These are phyloP conservation scores for Aspergillus hiratsukae DNA, from an alignment of 2,329 filamentous ascomycete genomes.

Conservation along the genomic window DNA sequence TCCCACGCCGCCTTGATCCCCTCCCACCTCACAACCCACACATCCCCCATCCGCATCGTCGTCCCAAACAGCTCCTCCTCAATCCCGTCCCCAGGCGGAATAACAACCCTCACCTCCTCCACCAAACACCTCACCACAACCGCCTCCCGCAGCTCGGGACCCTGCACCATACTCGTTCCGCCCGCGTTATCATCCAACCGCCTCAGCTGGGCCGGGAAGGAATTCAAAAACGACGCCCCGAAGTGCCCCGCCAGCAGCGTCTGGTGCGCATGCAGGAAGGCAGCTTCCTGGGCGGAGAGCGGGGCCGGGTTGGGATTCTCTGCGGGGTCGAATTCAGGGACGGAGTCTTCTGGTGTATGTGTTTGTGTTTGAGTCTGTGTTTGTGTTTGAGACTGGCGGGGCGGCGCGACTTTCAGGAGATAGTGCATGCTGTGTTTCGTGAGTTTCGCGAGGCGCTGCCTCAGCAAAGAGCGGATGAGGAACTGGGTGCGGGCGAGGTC, in stretches of 20 bases:
- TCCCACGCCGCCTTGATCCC: constrained; percentile 59
- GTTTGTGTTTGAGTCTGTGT: constrained; percentile 13
- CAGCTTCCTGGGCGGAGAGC: constrained; percentile 72
- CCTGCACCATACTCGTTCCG: constrained; percentile 87
- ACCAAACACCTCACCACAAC: constrained; percentile 69
- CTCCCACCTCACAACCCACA: constrained; percentile 68
- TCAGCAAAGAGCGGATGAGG: constrained; percentile 74
- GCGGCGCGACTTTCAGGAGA: constrained; percentile 24
- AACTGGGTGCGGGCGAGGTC: constrained; percentile 94
- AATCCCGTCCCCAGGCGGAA: constrained; percentile 28
- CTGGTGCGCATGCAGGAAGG: constrained; percentile 82
- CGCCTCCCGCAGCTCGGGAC: constrained; percentile 73
- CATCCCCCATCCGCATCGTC: constrained; percentile 53
- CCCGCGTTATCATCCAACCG: constrained; percentile 86
- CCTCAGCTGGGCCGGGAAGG: constrained; percentile 74
- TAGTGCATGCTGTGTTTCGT: constrained; percentile 49
- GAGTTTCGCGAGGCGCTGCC: constrained; percentile 78
- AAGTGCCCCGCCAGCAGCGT: constrained; percentile 81
- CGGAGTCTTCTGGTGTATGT: constrained; percentile 24
- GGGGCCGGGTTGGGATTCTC: constrained; percentile 45
- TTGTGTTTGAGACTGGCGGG: constrained; percentile 10
- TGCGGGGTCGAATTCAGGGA: constrained; percentile 22
- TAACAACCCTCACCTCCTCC: constrained; percentile 44
- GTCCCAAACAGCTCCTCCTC: constrained; percentile 29
- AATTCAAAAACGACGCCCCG: constrained; percentile 72